These are phyloP conservation scores for Crepidotus variabilis DNA, from an alignment of 768 basidiomycete species.

Conservation along the genomic window DNA sequence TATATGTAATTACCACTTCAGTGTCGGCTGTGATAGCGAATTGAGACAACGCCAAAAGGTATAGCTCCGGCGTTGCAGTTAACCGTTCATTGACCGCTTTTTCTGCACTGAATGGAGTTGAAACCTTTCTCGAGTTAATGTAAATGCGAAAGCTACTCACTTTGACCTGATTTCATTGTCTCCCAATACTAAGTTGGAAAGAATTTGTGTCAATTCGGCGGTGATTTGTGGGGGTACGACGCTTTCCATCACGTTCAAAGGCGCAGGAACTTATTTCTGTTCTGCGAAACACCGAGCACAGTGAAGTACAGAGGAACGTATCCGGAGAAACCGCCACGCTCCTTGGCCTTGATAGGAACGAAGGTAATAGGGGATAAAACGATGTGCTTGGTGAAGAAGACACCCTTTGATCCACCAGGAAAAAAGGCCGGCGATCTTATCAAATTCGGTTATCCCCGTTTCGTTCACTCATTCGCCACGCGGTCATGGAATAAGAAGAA, in stretches of 20 bases:
- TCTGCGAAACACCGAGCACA: not conserved
- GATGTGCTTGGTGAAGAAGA: too few species aligned
- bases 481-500: too few species aligned
- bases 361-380: too few species aligned
- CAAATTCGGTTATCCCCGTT: too few species aligned
- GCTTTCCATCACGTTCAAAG: conserved; percentile 31
- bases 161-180: conserved; percentile 79
- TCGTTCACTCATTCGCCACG: too few species aligned
- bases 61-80: conserved; percentile 73
- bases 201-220: conserved; percentile 74
- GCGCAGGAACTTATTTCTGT: not conserved
- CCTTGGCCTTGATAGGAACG: too few species aligned
- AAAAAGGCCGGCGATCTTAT: too few species aligned
- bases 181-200: conserved; percentile 79
- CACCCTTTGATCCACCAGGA: too few species aligned
- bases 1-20: conserved; percentile 58
- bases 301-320: too few species aligned
- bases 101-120: conserved; percentile 51
- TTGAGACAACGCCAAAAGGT: conserved; percentile 74
- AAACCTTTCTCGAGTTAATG: not conserved
- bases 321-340: too few species aligned
- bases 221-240: conserved; percentile 70
- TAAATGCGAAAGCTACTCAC: conserved; percentile 30
- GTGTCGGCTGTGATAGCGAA: conserved; percentile 75
- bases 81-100: conserved; percentile 79